These are phyloP conservation scores for Lanmaoa rubissima DNA, from an alignment of 768 basidiomycete genomes.

Conservation along the genomic window DNA sequence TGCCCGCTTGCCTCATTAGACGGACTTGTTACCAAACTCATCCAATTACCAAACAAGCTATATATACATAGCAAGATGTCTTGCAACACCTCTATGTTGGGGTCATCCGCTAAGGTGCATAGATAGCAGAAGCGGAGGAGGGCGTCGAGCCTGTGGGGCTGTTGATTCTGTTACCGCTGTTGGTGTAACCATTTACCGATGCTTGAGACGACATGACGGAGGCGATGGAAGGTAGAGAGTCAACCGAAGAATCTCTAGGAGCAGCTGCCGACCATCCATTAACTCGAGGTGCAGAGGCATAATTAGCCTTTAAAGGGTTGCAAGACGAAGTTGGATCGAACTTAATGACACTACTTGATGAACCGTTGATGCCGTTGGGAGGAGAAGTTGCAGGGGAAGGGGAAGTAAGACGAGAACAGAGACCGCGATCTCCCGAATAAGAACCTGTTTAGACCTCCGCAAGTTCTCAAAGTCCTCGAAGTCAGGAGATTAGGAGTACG, in stretches of 20 bases:
- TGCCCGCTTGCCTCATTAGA: no score
- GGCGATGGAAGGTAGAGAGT: conserved; percentile 21
- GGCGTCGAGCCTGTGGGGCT: neutral
- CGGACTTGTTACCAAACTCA: no score
- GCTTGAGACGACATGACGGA: conserved; percentile 14
- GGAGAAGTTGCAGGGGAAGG: no score
- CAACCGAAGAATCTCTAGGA: conserved; percentile 22
- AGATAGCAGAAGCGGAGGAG: no score
- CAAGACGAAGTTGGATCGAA: conserved; percentile 19
- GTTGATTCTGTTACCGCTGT: no score
- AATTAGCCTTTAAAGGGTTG: conserved; percentile 21
- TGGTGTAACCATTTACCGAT: neutral
- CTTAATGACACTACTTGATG: conserved; percentile 14
- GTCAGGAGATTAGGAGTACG: conserved; percentile 21
- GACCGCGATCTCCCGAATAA: conserved; percentile 29
- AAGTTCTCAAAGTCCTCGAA: conserved; percentile 33
- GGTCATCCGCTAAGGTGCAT: no score
- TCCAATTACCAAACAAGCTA: no score
- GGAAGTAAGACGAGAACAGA: conserved; percentile 28
- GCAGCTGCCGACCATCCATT: conserved; percentile 33
- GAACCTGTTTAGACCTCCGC: conserved; percentile 18
- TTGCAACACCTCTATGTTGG: no score
- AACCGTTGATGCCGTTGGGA: no score
- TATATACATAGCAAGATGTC: no score
- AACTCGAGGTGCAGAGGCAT: conserved; percentile 18